phyloP scores from a whole-genome alignment of 768 basidiomycete genomes.

The Boletus rubescentipes region DNA sequence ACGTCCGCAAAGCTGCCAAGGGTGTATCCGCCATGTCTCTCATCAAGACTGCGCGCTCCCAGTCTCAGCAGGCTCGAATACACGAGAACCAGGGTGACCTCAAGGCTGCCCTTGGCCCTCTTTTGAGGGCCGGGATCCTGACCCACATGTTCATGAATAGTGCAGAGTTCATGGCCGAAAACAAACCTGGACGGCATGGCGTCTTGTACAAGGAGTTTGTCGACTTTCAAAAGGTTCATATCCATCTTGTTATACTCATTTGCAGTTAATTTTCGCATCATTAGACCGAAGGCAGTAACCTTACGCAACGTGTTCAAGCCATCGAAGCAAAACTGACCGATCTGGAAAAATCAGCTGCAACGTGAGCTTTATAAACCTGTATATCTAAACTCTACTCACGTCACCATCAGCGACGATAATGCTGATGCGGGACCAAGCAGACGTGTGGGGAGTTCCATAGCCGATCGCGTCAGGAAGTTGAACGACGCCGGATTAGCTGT shows the following conservation, averaged over 20 bases:
- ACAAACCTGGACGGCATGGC: slow-evolving; percentile 48
- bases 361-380: slow-evolving; percentile 23
- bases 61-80: slow-evolving; percentile 51
- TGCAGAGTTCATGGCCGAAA: slow-evolving; percentile 52
- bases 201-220: slow-evolving; percentile 60
- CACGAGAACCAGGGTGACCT: slow-evolving; percentile 59
- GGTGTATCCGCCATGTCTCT: slow-evolving; percentile 61
- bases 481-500: slow-evolving; percentile 69
- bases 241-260: slow-evolving; percentile 7
- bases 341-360: slow-evolving; percentile 40
- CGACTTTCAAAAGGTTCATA: slow-evolving; percentile 63
- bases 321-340: slow-evolving; percentile 48
- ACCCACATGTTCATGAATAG: slow-evolving; percentile 59
- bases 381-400: slow-evolving; percentile 12
- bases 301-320: slow-evolving; percentile 40
- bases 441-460: slow-evolving; percentile 66
- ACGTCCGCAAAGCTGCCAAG: slow-evolving; percentile 50
- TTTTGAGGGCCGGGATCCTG: slow-evolving; percentile 61
- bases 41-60: slow-evolving; percentile 60
- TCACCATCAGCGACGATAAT: slow-evolving; percentile 11
- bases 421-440: slow-evolving; percentile 36
- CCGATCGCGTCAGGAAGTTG: slow-evolving; percentile 76
- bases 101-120: slow-evolving; percentile 56
- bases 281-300: slow-evolving; percentile 40
- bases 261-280: slow-evolving; percentile 13